Conservation (phyloP, 2,329 filamentous ascomycete species). For the Phoma sp. region DNA sequence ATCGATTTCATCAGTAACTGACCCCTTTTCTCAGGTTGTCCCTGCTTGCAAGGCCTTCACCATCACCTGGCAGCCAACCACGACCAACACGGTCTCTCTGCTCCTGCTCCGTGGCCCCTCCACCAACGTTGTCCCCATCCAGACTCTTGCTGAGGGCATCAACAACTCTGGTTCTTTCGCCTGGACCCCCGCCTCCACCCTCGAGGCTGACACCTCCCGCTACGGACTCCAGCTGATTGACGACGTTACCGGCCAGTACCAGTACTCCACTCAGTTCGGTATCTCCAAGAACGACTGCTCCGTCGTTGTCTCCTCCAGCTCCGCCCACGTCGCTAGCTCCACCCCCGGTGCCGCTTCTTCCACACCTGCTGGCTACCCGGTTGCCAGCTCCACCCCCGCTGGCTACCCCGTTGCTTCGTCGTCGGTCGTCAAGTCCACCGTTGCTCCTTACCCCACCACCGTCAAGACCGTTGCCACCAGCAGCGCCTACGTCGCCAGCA, state of each 20-base stretch:
- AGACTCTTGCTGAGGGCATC: slow-evolving; percentile 59
- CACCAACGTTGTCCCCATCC: slow-evolving; percentile 60
- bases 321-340: slow-evolving; percentile 25
- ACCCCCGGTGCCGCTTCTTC: slow-evolving; percentile 16
- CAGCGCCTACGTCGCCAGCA: slow-evolving; percentile 20
- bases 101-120: slow-evolving; percentile 67
- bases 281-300: slow-evolving; percentile 56
- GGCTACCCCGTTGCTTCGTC: slow-evolving; percentile 31
- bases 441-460: slow-evolving; percentile 23
- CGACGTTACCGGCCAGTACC: slow-evolving; percentile 66
- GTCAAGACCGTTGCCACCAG: slow-evolving; percentile 24
- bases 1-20: not conserved
- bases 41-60: slow-evolving; percentile 63
- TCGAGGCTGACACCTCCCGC: slow-evolving; percentile 58
- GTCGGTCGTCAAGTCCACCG: slow-evolving; percentile 16
- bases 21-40: slow-evolving; percentile 51
- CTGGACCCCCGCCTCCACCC: slow-evolving; percentile 61
- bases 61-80: slow-evolving; percentile 65
- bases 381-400: slow-evolving; percentile 24
- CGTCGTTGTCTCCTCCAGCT: slow-evolving; percentile 28
- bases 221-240: slow-evolving; percentile 70
- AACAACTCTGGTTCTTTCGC: slow-evolving; percentile 63
- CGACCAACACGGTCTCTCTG: slow-evolving; percentile 61
- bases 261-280: slow-evolving; percentile 68
- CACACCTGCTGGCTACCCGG: slow-evolving; percentile 24